A percentile compares a stretch with the other conserved stretches of the same genome.
Conservation (phyloP, 352 stramenopile genomes). For the Phytophthora palmivora region DNA sequence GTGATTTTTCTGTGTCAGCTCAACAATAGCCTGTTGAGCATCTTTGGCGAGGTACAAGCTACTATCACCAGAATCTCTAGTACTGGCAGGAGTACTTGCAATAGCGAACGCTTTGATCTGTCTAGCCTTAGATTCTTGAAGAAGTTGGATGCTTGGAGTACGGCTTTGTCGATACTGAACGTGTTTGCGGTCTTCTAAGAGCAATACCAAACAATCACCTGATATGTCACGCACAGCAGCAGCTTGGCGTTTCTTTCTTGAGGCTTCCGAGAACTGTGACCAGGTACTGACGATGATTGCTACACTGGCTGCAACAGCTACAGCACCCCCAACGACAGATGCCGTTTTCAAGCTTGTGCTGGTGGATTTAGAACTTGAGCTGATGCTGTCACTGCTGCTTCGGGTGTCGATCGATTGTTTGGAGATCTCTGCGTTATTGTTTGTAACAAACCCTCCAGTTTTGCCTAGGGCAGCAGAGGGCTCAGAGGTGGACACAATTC, state of each 20-base stretch:
- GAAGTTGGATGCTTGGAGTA: slow-evolving; percentile 37
- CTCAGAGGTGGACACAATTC: slow-evolving; percentile 18
- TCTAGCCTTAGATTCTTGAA: slow-evolving; percentile 41
- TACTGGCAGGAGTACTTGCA: slow-evolving; percentile 15
- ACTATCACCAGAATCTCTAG: background rate
- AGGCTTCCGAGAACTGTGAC: slow-evolving; percentile 77
- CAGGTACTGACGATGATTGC: slow-evolving; percentile 80
- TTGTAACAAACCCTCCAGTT: slow-evolving; percentile 24
- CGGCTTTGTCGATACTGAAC: slow-evolving; percentile 35
- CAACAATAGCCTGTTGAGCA: slow-evolving; percentile 37
- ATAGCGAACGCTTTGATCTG: slow-evolving; percentile 38
- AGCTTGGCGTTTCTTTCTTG: slow-evolving; percentile 67
- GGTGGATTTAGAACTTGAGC: slow-evolving; percentile 31
- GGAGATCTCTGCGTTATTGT: slow-evolving; percentile 28
- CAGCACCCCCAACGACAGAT: slow-evolving; percentile 73
- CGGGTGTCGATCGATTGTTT: slow-evolving; percentile 23
- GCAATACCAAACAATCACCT: slow-evolving; percentile 68
- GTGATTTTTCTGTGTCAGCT: slow-evolving; percentile 27
- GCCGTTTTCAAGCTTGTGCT: slow-evolving; percentile 60
- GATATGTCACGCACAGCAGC: slow-evolving; percentile 81
- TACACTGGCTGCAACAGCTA: slow-evolving; percentile 77
- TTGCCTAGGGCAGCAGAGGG: slow-evolving; percentile 20
- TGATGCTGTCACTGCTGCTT: slow-evolving; percentile 36
- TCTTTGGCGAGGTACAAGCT: slow-evolving; percentile 31
- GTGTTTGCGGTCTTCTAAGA: slow-evolving; percentile 70